Evolutionary conservation across 129 eudicot species (phyloP).

Genomic region (Flaveria brownii): DNA sequence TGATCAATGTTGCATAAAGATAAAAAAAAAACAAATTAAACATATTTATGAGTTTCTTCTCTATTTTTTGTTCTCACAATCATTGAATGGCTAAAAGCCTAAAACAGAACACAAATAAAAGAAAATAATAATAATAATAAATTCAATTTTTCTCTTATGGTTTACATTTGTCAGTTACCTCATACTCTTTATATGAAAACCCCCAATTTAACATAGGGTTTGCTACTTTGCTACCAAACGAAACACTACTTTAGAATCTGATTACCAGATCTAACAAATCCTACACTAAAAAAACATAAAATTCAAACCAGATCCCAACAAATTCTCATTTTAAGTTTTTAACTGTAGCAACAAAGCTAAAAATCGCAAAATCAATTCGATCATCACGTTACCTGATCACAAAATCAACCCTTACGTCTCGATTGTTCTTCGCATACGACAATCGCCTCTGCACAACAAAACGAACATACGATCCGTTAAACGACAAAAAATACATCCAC

Average conservation of each 20-base stretch:
- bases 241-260: conserved; percentile 10
- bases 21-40: too few relatives aligned
- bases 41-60: neutral
- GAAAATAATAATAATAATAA: neutral
- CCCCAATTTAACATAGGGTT: conserved; percentile 14
- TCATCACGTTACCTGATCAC: conserved; percentile 19
- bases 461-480: conserved; percentile 11
- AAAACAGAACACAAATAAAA: neutral
- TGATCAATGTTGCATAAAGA: too few relatives aligned
- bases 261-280: conserved; percentile 19
- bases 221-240: conserved; percentile 26
- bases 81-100: neutral
- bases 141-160: neutral
- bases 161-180: neutral
- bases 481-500: neutral
- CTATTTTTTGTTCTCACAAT: neutral
- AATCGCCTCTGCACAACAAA: conserved; percentile 15
- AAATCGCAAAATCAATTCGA: neutral
- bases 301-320: conserved; percentile 30
- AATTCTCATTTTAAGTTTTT: conserved; percentile 4
- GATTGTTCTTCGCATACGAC: conserved; percentile 28
- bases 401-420: conserved; percentile 15
- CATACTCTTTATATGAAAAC: neutral
- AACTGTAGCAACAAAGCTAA: neutral
- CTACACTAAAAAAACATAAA: neutral